A percentile compares a stretch with the other conserved stretches of the same genome.
These are phyloP conservation scores for Boletellus deceptivus DNA, from an alignment of 1,284 basidiomycete genomes.

Conservation along the genomic window DNA sequence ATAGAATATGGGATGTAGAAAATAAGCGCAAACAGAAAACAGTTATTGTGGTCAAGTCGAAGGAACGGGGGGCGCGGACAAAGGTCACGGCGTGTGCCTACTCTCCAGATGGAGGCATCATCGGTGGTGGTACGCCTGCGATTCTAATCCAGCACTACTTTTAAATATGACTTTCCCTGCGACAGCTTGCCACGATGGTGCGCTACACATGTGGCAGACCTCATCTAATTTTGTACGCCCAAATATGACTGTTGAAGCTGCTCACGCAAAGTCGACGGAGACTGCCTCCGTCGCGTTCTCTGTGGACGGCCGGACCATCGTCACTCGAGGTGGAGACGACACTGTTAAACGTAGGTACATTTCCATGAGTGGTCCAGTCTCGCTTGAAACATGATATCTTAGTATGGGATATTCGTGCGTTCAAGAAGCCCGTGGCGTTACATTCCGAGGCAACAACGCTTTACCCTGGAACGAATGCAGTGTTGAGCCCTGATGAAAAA, in stretches of 20 bases:
- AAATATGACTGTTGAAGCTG: slow-evolving; percentile 79
- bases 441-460: slow-evolving; percentile 66
- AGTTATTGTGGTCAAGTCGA: slow-evolving; percentile 95
- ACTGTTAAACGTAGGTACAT: slow-evolving; percentile 83
- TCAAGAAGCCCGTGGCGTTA: slow-evolving; percentile 83
- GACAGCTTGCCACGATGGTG: slow-evolving; percentile 85
- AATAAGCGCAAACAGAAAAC: slow-evolving; percentile 88
- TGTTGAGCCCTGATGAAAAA: slow-evolving; percentile 91
- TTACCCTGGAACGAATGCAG: slow-evolving; percentile 89
- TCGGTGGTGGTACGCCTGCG: slow-evolving; percentile 73
- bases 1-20: slow-evolving; percentile 91
- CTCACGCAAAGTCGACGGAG: slow-evolving; percentile 81
- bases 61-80: slow-evolving; percentile 92
- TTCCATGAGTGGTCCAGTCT: background rate
- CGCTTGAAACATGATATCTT: slow-evolving; percentile 10
- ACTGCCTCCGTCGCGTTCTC: slow-evolving; percentile 85
- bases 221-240: slow-evolving; percentile 90
- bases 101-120: slow-evolving; percentile 80
- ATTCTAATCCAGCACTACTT: background rate
- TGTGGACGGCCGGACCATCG: slow-evolving; percentile 76
- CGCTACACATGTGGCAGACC: slow-evolving; percentile 92
- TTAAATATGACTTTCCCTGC: slow-evolving; percentile 9
- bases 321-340: slow-evolving; percentile 89
- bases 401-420: slow-evolving; percentile 93
- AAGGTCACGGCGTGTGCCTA: slow-evolving; percentile 88